Evolutionary conservation across 495 filamentous ascomycete genomes (phyloP), one percentile per base, ranked within the genome.

Genomic region (Bacidia rubella): DNA sequence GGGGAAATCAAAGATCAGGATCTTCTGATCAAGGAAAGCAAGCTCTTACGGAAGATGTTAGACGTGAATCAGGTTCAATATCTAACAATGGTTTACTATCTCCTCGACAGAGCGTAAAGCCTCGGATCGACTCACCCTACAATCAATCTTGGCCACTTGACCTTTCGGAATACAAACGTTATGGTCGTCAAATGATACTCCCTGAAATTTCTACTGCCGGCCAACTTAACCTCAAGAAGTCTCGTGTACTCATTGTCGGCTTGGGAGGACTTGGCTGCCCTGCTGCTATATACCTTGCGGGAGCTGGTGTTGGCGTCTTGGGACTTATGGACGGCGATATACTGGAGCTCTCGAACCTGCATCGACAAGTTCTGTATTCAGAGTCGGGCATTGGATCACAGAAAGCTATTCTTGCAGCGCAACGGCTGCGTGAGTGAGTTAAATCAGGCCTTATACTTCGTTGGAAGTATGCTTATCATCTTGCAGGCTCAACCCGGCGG

Each of bases 171-270:
- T 90, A 95, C 60, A 74, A 72, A 56, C 77, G 89, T 47, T 98
- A 98, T 70, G 88, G 87, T 3, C 74, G 92, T 39, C 92, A 98
- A 66, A 83, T 98, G 71, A 90, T 96, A 42, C 75, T 98, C 35
- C 83, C 88, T 0, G 79, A 85, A 53, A 73, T 98, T 54, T 90
- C 90, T 2, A 72, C 95, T 23, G 71, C 80, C 64, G 87, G 86
- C 84, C 92, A 98, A 70, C 74, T 94, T 1, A 75, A 74, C 41
- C 76, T 97, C 15, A 84, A 82, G 60, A 68, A 72, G 12, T 69
- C 83, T 2, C 76, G 72, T 11, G 79, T 95, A 1, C 72, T 97
- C 32, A 76, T 98, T 47, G 77, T 98, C n/a, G 92, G 92, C n/a
- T 77, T 83, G 20, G 92, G 92, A 7, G 92, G 92, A 1, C 66